These are phyloP conservation scores for Botryosphaeria dothidea DNA, from an alignment of 2,329 filamentous ascomycete genomes.

Conservation along the genomic window DNA sequence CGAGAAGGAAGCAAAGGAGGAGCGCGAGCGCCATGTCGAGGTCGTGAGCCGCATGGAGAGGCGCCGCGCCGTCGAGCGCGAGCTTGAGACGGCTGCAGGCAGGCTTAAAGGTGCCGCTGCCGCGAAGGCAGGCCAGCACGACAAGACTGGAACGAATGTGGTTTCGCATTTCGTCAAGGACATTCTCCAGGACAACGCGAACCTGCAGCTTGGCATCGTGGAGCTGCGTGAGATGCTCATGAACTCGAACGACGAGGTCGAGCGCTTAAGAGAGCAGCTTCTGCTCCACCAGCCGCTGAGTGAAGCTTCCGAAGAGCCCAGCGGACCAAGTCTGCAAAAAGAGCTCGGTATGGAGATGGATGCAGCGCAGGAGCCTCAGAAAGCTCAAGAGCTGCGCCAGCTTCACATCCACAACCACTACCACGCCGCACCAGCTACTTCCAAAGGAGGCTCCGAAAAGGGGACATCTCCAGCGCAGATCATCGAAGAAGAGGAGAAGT, in stretches of 20 bases:
- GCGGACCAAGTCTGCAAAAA: conserved; percentile 62
- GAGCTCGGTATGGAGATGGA: conserved; percentile 60
- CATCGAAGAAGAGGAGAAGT: conserved; percentile 72
- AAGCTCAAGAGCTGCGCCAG: conserved; percentile 7
- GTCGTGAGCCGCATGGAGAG: conserved; percentile 81
- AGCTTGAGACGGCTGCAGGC: conserved; percentile 76
- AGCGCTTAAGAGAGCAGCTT: conserved; percentile 79
- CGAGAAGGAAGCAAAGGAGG: conserved; percentile 77
- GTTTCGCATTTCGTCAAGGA: conserved; percentile 97
- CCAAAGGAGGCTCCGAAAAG: conserved; percentile 40
- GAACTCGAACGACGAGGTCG: conserved; percentile 92
- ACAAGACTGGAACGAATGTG: conserved; percentile 64
- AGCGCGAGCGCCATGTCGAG: conserved; percentile 79
- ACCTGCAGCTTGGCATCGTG: conserved; percentile 85
- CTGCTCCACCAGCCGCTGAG: conserved; percentile 71
- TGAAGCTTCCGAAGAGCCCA: conserved; percentile 35
- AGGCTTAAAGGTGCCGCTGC: conserved; percentile 80
- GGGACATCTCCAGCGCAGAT: conserved; percentile 54
- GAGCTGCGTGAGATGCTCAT: conserved; percentile 89
- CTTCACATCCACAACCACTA: conserved; percentile 96
- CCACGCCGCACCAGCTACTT: conserved; percentile 51
- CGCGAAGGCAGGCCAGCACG: conserved; percentile 62
- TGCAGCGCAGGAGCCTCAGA: conserved; percentile 28
- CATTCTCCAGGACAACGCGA: conserved; percentile 92
- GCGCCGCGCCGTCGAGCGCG: conserved; percentile 77